These are phyloP conservation scores for Fusarium sp. DNA, from an alignment of 2,329 filamentous ascomycete genomes.

Conservation along the genomic window DNA sequence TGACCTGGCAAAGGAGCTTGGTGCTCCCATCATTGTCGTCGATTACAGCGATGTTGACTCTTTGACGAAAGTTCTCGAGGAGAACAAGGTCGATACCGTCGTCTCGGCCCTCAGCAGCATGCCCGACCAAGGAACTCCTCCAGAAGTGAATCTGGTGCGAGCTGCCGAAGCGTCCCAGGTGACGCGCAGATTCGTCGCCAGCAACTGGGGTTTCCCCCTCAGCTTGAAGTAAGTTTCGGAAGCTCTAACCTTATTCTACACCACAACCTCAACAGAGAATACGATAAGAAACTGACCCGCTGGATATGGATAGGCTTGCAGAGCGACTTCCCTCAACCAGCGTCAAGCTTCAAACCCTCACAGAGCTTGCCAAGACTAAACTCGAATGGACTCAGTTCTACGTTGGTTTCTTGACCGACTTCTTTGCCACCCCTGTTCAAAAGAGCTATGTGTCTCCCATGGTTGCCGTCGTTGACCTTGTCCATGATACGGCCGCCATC, in stretches of 20 bases:
- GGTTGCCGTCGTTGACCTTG: conserved; percentile 1
- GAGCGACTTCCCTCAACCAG: no score
- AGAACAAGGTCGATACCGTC: conserved; percentile 1
- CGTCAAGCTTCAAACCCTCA: no score
- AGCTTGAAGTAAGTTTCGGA: no score
- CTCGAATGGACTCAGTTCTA: no score
- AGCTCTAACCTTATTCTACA: no score
- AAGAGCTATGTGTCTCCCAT: no score
- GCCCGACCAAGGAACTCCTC: neutral
- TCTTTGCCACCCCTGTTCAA: no score
- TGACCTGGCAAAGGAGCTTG: neutral
- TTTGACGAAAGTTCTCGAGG: neutral
- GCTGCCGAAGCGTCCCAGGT: neutral
- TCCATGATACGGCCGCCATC: conserved; percentile 6
- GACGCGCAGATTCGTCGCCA: conserved; percentile 4
- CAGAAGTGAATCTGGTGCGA: neutral
- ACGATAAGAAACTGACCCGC: no score
- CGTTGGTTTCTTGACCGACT: no score
- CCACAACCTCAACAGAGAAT: no score
- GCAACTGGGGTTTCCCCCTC: conserved; percentile 9
- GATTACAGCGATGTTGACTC: neutral
- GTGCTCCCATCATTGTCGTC: neutral
- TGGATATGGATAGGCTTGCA: no score
- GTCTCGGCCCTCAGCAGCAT: conserved; percentile 6
- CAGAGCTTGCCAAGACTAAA: no score